phyloP scores from a whole-genome alignment of 805 yeast genomes.

The Ogataea ramenticola region DNA sequence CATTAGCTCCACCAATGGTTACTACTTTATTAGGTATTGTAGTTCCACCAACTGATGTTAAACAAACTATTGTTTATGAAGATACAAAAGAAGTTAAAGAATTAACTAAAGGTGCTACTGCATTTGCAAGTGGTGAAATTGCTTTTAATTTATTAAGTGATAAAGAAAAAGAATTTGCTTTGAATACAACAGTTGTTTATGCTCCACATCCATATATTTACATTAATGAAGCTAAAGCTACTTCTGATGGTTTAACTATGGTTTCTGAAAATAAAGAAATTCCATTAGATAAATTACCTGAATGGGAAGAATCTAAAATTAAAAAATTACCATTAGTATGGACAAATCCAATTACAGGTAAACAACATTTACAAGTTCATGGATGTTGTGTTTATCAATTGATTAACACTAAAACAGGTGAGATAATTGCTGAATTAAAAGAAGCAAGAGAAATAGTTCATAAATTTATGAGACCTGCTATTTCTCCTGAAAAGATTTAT shows the following conservation, averaged over 20 bases:
- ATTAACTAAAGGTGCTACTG: slow-evolving; percentile 81
- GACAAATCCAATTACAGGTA: slow-evolving; percentile 83
- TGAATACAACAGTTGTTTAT: slow-evolving; percentile 73
- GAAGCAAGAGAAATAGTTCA: slow-evolving; percentile 72
- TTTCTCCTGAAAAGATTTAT: slow-evolving; percentile 63
- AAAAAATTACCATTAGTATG: slow-evolving; percentile 81
- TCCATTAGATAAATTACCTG: slow-evolving; percentile 61
- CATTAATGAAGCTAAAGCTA: slow-evolving; percentile 74
- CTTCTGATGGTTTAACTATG: slow-evolving; percentile 83
- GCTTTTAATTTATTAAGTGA: slow-evolving; percentile 63
- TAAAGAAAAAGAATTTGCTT: slow-evolving; percentile 68
- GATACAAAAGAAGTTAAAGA: slow-evolving; percentile 58
- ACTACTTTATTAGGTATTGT: slow-evolving; percentile 79
- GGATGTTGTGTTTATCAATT: slow-evolving; percentile 78
- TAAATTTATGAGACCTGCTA: slow-evolving; percentile 78
- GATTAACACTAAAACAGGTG: slow-evolving; percentile 46
- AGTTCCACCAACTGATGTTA: slow-evolving; percentile 64
- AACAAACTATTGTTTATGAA: slow-evolving; percentile 59
- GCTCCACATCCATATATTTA: slow-evolving; percentile 92
- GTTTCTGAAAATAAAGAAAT: slow-evolving; percentile 71
- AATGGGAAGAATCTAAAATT: slow-evolving; percentile 74
- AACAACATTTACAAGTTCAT: slow-evolving; percentile 80
- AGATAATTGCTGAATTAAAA: slow-evolving; percentile 52
- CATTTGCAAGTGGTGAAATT: slow-evolving; percentile 77
- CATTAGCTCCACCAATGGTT: slow-evolving; percentile 76